Conservation (phyloP, 2,329 filamentous ascomycete species). For the Calonectria ilicicola region DNA sequence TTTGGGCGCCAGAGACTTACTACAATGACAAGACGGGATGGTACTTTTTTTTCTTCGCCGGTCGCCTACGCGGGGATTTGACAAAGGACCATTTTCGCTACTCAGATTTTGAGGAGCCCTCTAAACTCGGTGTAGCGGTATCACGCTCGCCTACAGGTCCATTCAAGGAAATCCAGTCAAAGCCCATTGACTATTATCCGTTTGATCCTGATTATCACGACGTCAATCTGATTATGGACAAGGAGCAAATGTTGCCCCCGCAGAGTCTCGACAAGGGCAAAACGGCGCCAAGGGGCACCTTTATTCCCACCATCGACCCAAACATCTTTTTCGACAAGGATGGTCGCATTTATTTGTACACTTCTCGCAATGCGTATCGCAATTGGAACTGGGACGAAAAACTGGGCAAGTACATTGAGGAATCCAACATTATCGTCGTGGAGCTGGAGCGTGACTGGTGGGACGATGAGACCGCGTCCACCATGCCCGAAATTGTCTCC, state of each 20-base stretch:
- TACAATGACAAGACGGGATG: constrained; percentile 50
- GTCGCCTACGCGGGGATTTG: constrained; percentile 47
- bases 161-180: constrained; percentile 46
- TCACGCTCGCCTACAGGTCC: constrained; percentile 49
- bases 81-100: constrained; percentile 49
- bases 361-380: constrained; percentile 50
- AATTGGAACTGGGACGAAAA: constrained; percentile 52
- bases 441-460: constrained; percentile 50
- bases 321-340: constrained; percentile 60
- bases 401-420: constrained; percentile 50
- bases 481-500: constrained; percentile 48
- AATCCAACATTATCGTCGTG: constrained; percentile 52
- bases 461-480: constrained; percentile 48
- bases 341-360: constrained; percentile 50
- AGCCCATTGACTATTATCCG: constrained; percentile 49
- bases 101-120: constrained; percentile 50
- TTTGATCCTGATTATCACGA: constrained; percentile 51
- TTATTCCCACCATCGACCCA: constrained; percentile 56
- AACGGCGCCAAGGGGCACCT: constrained; percentile 49
- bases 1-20: constrained; percentile 52
- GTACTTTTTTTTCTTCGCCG: constrained; percentile 53
- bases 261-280: constrained; percentile 41
- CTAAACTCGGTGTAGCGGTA: constrained; percentile 50
- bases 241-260: constrained; percentile 49
- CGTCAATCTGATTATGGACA: constrained; percentile 53